Percentiles rank a stretch among this genome's conserved stretches.
These are phyloP conservation scores for Diaporthe destruens DNA, from an alignment of 2,329 filamentous ascomycete species.

Conservation along the genomic window DNA sequence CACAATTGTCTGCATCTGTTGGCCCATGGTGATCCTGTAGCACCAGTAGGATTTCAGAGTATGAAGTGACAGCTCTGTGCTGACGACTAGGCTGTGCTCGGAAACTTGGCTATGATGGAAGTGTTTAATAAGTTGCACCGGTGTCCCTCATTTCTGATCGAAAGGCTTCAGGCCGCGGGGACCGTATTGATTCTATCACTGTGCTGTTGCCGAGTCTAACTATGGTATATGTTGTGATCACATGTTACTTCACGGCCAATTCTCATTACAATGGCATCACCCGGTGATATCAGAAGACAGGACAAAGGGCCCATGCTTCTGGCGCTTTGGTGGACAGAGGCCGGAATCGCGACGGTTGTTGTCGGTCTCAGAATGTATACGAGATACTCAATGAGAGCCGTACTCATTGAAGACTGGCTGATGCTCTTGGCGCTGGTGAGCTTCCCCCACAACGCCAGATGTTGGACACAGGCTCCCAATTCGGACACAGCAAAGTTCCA, in stretches of 20 bases:
- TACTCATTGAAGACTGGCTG: constrained; percentile 23
- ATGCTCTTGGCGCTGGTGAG: constrained; percentile 18
- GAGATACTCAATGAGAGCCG: constrained; percentile 9
- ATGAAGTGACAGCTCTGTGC: no score
- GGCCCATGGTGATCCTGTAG: not conserved
- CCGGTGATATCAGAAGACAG: not conserved
- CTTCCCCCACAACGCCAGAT: not conserved
- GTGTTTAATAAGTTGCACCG: no score
- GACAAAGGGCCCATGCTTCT: constrained; percentile 17
- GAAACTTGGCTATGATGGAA: no score
- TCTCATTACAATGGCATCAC: not conserved
- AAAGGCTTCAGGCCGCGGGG: no score
- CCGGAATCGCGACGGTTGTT: not conserved
- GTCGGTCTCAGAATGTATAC: constrained; percentile 17
- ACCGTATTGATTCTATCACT: no score
- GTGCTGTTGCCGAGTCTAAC: no score
- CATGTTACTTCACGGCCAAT: not conserved
- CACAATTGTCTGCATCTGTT: not conserved
- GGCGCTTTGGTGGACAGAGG: constrained; percentile 1
- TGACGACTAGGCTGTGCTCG: no score
- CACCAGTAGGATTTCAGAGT: not conserved
- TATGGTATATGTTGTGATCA: not conserved
- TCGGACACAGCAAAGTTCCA: not conserved
- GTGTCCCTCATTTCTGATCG: no score
- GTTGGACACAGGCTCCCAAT: not conserved